These are phyloP conservation scores for Boletus sp. DNA, from an alignment of 768 basidiomycete genomes.

Conservation along the genomic window DNA sequence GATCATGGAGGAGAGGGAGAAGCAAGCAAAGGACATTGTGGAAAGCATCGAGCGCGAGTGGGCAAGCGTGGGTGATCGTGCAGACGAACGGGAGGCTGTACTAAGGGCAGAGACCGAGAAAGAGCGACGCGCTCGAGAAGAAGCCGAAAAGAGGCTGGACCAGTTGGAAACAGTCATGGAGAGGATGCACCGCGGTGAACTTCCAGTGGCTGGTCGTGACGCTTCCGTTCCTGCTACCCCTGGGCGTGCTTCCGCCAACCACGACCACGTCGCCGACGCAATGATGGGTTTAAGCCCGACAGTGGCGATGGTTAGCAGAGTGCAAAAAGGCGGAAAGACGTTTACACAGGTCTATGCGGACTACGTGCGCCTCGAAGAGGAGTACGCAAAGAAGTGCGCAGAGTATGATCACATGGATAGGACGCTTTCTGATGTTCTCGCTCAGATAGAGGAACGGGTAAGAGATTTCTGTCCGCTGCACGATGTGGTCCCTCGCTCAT, in stretches of 20 bases:
- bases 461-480: background rate
- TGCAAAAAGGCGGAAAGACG: constrained; percentile 81
- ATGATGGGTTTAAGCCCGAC: constrained; percentile 82
- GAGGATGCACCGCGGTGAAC: constrained; percentile 68
- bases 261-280: constrained; percentile 46
- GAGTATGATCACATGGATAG: constrained; percentile 87
- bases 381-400: constrained; percentile 69
- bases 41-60: constrained; percentile 82
- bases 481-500: background rate
- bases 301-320: constrained; percentile 78
- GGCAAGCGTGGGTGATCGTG: constrained; percentile 67
- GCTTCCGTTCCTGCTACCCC: constrained; percentile 38
- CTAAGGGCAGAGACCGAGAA: constrained; percentile 70
- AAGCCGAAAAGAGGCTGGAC: constrained; percentile 67
- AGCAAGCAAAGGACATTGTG: constrained; percentile 79
- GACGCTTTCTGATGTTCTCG: constrained; percentile 73
- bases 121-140: constrained; percentile 67
- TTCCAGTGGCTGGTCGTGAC: constrained; percentile 53
- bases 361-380: constrained; percentile 82
- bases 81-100: constrained; percentile 62
- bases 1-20: constrained; percentile 87
- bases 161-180: constrained; percentile 74
- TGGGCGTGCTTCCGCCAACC: constrained; percentile 41
- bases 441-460: constrained; percentile 90
- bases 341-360: constrained; percentile 95